These are phyloP conservation scores for Anisodus acutangulus DNA, from an alignment of 257 asterid genomes.

Conservation along the genomic window DNA sequence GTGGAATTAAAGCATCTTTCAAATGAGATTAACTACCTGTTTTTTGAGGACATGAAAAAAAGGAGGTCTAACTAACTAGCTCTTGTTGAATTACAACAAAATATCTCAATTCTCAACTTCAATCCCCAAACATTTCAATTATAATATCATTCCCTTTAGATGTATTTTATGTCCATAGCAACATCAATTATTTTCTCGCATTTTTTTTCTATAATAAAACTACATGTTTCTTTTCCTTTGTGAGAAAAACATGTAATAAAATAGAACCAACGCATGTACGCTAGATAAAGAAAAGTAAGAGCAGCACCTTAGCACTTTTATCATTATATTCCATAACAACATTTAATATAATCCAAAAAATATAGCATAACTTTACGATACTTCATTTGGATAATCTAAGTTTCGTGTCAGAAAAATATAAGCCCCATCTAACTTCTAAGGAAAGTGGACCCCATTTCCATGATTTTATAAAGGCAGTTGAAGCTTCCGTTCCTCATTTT, in stretches of 20 bases:
- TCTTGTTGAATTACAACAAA: neutral
- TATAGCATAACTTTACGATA: neutral
- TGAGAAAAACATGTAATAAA: neutral
- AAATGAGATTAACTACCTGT: neutral
- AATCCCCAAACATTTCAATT: neutral
- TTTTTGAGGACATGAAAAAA: neutral
- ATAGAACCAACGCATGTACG: too few relatives aligned
- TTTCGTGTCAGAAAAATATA: neutral
- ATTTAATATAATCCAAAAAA: neutral
- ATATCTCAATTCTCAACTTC: neutral
- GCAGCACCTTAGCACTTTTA: neutral
- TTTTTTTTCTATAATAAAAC: neutral
- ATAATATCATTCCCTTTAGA: neutral
- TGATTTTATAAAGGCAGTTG: neutral
- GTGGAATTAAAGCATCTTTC: neutral
- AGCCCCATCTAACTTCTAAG: neutral
- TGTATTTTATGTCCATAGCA: neutral
- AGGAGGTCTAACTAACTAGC: neutral
- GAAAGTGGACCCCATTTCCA: neutral
- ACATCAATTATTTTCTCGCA: neutral
- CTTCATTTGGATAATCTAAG: neutral
- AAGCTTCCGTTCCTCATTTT: neutral
- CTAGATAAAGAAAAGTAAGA: neutral
- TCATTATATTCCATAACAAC: neutral
- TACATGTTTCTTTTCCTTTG: neutral